Evolutionary conservation across 441 rosid genomes (phyloP).

Genomic region (Adansonia gregorii): DNA sequence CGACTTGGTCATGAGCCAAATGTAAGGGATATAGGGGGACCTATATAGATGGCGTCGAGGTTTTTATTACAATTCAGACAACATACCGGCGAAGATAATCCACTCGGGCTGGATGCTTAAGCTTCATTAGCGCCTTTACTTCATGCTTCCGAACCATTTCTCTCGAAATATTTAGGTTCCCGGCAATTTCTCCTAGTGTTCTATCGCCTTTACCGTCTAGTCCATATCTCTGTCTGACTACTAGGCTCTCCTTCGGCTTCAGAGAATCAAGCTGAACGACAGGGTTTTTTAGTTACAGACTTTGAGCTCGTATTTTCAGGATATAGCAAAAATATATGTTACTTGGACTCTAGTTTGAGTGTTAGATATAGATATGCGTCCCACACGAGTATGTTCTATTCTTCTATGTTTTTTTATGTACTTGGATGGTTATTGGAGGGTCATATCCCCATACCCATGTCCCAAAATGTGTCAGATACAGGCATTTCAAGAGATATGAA

Average conservation of each 20-base stretch:
- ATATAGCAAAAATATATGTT: background rate
- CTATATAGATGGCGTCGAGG: conserved; percentile 10
- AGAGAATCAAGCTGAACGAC: conserved; percentile 80
- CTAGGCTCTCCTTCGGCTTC: conserved; percentile 94
- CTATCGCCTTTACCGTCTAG: conserved; percentile 95
- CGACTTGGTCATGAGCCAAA: background rate
- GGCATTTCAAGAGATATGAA: no score
- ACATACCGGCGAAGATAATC: conserved; percentile 76
- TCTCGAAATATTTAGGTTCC: conserved; percentile 84
- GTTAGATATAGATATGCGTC: no score
- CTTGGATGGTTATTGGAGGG: no score
- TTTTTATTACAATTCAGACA: conserved; percentile 40
- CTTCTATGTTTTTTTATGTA: no score
- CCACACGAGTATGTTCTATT: no score
- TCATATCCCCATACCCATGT: no score
- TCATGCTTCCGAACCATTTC: conserved; percentile 97
- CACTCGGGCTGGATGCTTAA: conserved; percentile 84
- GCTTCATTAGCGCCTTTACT: conserved; percentile 92
- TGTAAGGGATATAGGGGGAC: background rate
- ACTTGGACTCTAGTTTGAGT: no score
- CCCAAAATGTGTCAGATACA: no score
- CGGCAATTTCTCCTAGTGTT: conserved; percentile 88
- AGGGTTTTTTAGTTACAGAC: conserved; percentile 11
- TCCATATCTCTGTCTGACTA: conserved; percentile 85
- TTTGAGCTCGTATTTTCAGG: background rate